Evolutionary conservation across 306 rosid species (phyloP).

Genomic region (Argentina anserina): DNA sequence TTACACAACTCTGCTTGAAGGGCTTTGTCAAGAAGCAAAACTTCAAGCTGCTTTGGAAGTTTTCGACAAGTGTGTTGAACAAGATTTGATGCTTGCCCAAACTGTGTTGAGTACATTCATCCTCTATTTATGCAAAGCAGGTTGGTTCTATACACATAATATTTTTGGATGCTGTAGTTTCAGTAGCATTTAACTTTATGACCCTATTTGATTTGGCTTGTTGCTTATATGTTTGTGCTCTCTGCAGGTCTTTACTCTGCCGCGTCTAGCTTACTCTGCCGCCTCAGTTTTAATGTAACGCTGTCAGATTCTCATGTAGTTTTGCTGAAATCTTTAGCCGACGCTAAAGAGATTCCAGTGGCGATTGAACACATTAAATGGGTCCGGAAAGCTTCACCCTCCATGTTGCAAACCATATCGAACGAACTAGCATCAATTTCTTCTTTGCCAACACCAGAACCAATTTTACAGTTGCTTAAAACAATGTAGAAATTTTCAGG

Average conservation of each 20-base stretch:
- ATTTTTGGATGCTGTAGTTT: not conserved
- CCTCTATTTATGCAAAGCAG: conserved; percentile 57
- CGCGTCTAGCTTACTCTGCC: conserved; percentile 64
- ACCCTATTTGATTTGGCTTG: not conserved
- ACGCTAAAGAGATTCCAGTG: conserved; percentile 48
- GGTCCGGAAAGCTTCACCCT: conserved; percentile 52
- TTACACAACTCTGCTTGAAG: conserved; percentile 62
- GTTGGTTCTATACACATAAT: conserved; percentile 35
- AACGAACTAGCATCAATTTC: conserved; percentile 60
- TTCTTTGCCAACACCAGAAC: conserved; percentile 48
- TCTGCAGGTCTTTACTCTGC: conserved; percentile 56
- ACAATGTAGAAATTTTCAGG: conserved; percentile 33
- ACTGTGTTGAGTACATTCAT: conserved; percentile 46
- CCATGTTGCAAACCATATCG: conserved; percentile 43
- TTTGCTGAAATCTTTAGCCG: conserved; percentile 60
- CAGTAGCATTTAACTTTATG: not conserved
- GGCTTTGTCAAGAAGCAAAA: conserved; percentile 59
- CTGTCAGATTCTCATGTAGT: conserved; percentile 47
- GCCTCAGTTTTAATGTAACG: conserved; percentile 39
- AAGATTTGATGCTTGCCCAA: conserved; percentile 51
- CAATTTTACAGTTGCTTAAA: conserved; percentile 53
- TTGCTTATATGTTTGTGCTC: conserved; percentile 9
- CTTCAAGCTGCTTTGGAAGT: conserved; percentile 68
- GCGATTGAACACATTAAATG: conserved; percentile 61
- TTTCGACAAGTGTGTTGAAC: conserved; percentile 49